phyloP scores from a whole-genome alignment of 805 yeast genomes.

The Starmera caribaea region DNA sequence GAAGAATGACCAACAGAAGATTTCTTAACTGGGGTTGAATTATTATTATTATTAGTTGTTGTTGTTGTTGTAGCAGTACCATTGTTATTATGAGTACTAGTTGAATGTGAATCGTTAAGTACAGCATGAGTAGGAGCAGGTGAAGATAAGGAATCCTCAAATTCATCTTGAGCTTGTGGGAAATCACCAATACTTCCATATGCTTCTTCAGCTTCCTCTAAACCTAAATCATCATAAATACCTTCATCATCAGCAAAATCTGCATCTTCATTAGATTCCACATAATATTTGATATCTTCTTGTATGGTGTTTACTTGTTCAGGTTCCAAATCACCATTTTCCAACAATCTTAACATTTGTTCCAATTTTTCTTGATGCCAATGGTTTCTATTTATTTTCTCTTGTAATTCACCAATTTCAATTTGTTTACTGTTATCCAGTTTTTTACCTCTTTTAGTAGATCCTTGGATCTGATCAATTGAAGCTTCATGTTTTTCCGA shows the following conservation, averaged over 20 bases:
- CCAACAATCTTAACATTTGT: constrained; percentile 63
- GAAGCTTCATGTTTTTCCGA: constrained; percentile 71
- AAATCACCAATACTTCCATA: constrained; percentile 40
- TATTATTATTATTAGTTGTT: background rate
- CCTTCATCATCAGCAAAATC: constrained; percentile 93
- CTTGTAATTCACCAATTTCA: constrained; percentile 53
- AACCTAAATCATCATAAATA: constrained; percentile 77
- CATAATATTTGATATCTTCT: constrained; percentile 88
- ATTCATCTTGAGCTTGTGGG: constrained; percentile 6
- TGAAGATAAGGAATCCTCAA: constrained; percentile 13
- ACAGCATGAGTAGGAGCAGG: constrained; percentile 22
- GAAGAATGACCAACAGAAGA: background rate
- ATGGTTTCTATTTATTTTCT: constrained; percentile 60
- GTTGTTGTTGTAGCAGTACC: constrained; percentile 7
- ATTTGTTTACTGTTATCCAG: constrained; percentile 43
- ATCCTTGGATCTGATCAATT: constrained; percentile 40
- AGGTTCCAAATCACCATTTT: constrained; percentile 71
- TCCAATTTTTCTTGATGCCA: constrained; percentile 77
- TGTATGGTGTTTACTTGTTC: constrained; percentile 66
- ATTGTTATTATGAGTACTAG: background rate
- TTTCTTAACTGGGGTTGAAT: background rate
- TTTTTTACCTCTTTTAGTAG: constrained; percentile 50
- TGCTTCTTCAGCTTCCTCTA: constrained; percentile 47
- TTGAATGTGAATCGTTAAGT: background rate
- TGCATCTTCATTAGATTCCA: constrained; percentile 86